Evolutionary conservation across 352 stramenopile genomes (phyloP).

Genomic region (Phytophthora foliorum): DNA sequence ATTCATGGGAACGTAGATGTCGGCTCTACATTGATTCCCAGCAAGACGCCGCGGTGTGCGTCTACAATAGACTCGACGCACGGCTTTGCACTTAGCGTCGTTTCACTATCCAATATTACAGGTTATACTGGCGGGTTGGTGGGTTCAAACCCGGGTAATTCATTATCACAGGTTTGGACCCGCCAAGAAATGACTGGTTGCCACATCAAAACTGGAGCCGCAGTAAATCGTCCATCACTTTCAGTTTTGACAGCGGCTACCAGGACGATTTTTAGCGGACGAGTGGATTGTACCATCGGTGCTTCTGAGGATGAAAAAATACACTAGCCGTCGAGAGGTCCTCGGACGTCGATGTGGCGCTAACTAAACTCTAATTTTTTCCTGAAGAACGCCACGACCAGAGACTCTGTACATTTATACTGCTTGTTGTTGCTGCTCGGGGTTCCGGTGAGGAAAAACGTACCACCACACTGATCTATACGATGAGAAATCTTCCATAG

Average conservation of each 20-base stretch:
- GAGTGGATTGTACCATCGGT: neutral
- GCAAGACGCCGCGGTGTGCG: too few relatives aligned
- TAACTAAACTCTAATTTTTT: conserved; percentile 91
- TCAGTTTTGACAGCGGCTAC: conserved; percentile 13
- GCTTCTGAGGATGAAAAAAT: conserved; percentile 84
- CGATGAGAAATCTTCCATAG: conserved; percentile 81
- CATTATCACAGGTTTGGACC: conserved; percentile 6
- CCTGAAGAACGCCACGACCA: conserved; percentile 61
- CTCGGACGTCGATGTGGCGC: conserved; percentile 51
- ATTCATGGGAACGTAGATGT: too few relatives aligned
- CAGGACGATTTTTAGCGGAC: neutral
- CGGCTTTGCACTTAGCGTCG: neutral
- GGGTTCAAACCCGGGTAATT: conserved; percentile 20
- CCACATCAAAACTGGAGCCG: too few relatives aligned
- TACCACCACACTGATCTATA: conserved; percentile 83
- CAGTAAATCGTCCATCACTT: conserved; percentile 26
- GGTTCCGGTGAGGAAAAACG: conserved; percentile 68
- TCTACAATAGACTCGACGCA: too few relatives aligned
- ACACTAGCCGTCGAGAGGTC: conserved; percentile 57
- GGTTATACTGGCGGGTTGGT: conserved; percentile 4
- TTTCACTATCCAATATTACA: conserved; percentile 17
- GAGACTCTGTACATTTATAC: conserved; percentile 6
- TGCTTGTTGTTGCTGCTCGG: conserved; percentile 23
- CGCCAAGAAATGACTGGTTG: conserved; percentile 34
- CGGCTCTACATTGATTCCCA: too few relatives aligned